phyloP scores from a whole-genome alignment of 2,329 filamentous ascomycete genomes.

The Macrophomina phaseolina region DNA sequence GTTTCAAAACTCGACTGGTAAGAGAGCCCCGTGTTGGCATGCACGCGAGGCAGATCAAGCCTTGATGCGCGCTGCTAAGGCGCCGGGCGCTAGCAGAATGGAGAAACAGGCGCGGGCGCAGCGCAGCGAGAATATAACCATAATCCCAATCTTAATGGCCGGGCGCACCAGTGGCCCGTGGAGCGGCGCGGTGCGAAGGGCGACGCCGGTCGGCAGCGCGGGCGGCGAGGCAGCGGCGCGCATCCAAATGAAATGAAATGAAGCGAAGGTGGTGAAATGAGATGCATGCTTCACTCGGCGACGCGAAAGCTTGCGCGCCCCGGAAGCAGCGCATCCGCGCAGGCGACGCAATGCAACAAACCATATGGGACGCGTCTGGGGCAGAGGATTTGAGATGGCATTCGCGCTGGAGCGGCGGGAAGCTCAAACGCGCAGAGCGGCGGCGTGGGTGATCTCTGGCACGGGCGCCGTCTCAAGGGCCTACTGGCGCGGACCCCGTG shows the following conservation, averaged over 20 bases:
- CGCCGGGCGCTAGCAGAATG: slow-evolving; percentile 26
- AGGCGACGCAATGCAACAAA: neutral
- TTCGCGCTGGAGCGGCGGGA: slow-evolving; percentile 8
- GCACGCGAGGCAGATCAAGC: slow-evolving; percentile 23
- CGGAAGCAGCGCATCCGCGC: slow-evolving; percentile 11
- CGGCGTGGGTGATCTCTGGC: slow-evolving; percentile 15
- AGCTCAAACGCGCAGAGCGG: slow-evolving; percentile 5
- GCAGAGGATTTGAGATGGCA: slow-evolving; percentile 22
- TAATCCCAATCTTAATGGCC: slow-evolving; percentile 24
- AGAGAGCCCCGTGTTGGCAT: slow-evolving; percentile 25
- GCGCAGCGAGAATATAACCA: slow-evolving; percentile 23
- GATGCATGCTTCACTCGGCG: neutral
- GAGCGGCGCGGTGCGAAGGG: neutral
- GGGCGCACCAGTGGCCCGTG: slow-evolving; percentile 6
- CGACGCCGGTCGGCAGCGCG: neutral
- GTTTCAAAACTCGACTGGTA: slow-evolving; percentile 47
- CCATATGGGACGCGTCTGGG: slow-evolving; percentile 11
- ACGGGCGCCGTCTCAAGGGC: slow-evolving; percentile 26
- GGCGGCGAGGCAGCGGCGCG: neutral
- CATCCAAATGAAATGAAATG: too few relatives aligned
- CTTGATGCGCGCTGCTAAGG: slow-evolving; percentile 23
- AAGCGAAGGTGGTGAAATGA: too few relatives aligned
- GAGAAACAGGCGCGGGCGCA: slow-evolving; percentile 17
- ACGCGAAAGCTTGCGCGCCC: neutral
- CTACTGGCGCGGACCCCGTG: slow-evolving; percentile 17